Evolutionary conservation across 768 basidiomycete genomes (phyloP).

Genomic region (Termitomyces sp.): DNA sequence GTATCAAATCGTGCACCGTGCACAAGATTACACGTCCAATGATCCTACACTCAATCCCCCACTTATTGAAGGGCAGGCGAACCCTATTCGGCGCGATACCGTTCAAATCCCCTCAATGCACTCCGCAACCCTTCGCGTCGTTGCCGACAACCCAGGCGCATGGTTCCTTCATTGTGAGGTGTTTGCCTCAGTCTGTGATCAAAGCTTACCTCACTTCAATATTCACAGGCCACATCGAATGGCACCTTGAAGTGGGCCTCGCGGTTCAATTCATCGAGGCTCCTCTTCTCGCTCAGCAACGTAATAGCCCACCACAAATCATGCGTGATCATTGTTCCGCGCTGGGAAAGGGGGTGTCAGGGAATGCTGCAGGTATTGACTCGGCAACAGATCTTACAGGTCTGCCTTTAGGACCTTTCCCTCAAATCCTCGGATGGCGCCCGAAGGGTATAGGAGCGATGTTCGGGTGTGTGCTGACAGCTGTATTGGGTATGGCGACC

Average conservation of each 20-base stretch:
- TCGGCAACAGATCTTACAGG: slow-evolving; percentile 67
- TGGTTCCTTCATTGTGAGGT: slow-evolving; percentile 81
- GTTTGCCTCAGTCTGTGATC: neutral
- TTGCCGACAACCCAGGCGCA: slow-evolving; percentile 90
- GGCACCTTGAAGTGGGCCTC: slow-evolving; percentile 82
- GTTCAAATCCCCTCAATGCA: slow-evolving; percentile 65
- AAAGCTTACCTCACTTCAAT: neutral
- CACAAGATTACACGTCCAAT: slow-evolving; percentile 62
- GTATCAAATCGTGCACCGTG: slow-evolving; percentile 73
- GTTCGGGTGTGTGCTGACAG: slow-evolving; percentile 75
- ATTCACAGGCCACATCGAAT: slow-evolving; percentile 69
- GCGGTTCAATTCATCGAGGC: slow-evolving; percentile 84
- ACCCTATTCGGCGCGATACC: slow-evolving; percentile 93
- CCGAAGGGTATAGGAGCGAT: slow-evolving; percentile 72
- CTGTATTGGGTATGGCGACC: slow-evolving; percentile 73
- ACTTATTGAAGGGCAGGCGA: slow-evolving; percentile 68
- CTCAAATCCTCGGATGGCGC: slow-evolving; percentile 68
- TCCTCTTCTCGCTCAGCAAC: slow-evolving; percentile 62
- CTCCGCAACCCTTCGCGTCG: slow-evolving; percentile 69
- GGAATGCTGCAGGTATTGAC: slow-evolving; percentile 85
- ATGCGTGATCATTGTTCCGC: slow-evolving; percentile 71
- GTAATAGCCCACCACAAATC: slow-evolving; percentile 45
- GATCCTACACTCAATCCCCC: slow-evolving; percentile 81
- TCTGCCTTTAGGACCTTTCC: slow-evolving; percentile 63
- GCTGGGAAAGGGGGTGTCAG: slow-evolving; percentile 52